Evolutionary conservation across 2,329 filamentous ascomycete genomes (phyloP), one percentile per base, ranked within the genome.

Genomic region (Ceratocystis albifundus): DNA sequence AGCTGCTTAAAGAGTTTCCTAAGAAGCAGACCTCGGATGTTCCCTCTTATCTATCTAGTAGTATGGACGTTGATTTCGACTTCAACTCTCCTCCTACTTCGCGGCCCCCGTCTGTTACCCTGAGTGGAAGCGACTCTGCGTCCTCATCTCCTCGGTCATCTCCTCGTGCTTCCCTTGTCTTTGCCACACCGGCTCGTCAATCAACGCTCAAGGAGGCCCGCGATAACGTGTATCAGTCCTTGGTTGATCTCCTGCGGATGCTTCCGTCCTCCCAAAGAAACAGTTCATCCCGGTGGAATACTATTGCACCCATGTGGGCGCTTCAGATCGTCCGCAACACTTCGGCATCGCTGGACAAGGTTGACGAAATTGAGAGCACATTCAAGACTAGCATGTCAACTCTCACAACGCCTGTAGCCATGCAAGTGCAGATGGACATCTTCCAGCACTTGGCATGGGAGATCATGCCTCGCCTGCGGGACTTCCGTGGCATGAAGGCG

Each of bases 241-340:
- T 85, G 1, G 77, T 83, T 6, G 80, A 81, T 0, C 74, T 85
- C 6, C 76, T 85, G 12, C 80, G 84, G 68, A 81, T 80, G 4
- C 78, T 80, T 0, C 75, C 78, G 0, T 67, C 68, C 2, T 64
- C 61, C 12, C 28, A 62, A 20, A 61, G 64, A 44, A 76, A 79
- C 25, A 61, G 63, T 25, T 71, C 75, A 7, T 75, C 78, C 55
- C 78, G 80, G 65, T 85, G 82, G 82, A 76, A 79, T 69, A 75
- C 76, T 3, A 78, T 84, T 68, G 79, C 79, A 2, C 78, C 81
- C 2, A 77, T 80, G 1, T 76, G 84, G 71, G 82, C 82, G 1
- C 74, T 84, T 10, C 80, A 85, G 73, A 83, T 85, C 28, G 81
- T 83, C 74, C 80, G 82, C n/a, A 80, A 76, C 70, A 80, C 80